Conservation (phyloP, 805 yeast genomes). For the Diddensiella caesifluorescens region DNA sequence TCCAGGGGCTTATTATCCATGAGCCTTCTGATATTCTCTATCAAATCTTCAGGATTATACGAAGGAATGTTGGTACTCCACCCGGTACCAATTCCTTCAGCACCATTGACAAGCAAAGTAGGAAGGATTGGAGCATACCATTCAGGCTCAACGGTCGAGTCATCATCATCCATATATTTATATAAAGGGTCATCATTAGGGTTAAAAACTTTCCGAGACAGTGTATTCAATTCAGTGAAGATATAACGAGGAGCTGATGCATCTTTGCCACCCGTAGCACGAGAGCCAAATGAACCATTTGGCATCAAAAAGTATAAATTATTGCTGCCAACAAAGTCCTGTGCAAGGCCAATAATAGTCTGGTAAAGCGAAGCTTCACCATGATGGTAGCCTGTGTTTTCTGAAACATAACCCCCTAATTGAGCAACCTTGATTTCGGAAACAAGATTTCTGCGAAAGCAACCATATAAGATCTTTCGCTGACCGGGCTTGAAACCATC, state of each 20-base stretch:
- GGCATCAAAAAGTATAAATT: constrained; percentile 81
- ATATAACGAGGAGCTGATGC: constrained; percentile 98
- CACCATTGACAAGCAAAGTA: constrained; percentile 89
- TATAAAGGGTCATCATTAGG: constrained; percentile 74
- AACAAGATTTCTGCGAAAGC: constrained; percentile 72
- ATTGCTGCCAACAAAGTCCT: constrained; percentile 89
- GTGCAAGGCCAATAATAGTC: constrained; percentile 91
- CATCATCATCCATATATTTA: constrained; percentile 85
- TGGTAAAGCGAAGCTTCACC: constrained; percentile 86
- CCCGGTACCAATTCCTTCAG: constrained; percentile 98
- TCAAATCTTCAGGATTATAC: constrained; percentile 81
- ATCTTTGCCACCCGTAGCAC: constrained; percentile 97
- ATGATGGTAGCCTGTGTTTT: constrained; percentile 89
- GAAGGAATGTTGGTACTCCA: constrained; percentile 95
- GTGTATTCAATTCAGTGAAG: constrained; percentile 71
- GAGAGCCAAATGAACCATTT: constrained; percentile 92
- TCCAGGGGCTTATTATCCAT: constrained; percentile 66
- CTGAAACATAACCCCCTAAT: constrained; percentile 83
- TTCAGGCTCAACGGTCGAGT: constrained; percentile 87
- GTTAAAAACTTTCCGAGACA: constrained; percentile 73
- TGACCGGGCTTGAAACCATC: constrained; percentile 98
- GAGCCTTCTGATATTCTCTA: constrained; percentile 62
- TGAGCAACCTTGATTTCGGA: constrained; percentile 85
- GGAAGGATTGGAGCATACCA: constrained; percentile 95
- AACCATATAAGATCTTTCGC: constrained; percentile 84